These are phyloP conservation scores for Sonneratia alba DNA, from an alignment of 345 rosid species.

Conservation along the genomic window DNA sequence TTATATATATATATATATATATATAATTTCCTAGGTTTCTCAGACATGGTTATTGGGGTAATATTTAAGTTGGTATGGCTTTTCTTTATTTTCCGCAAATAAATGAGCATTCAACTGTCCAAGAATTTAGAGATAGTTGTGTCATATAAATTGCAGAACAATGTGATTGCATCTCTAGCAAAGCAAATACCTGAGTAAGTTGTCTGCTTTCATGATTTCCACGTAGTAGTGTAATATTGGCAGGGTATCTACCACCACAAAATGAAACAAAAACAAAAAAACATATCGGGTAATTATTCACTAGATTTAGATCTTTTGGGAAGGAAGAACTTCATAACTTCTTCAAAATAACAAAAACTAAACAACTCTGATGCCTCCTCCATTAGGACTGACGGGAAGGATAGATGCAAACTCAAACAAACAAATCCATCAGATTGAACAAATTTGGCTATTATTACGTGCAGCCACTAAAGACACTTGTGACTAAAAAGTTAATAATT, in stretches of 20 bases:
- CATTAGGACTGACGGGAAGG: neutral
- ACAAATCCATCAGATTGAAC: neutral
- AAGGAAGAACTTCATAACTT: neutral
- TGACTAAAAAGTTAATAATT: neutral
- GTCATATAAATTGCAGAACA: too few relatives aligned
- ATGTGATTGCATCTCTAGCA: too few relatives aligned
- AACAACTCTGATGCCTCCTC: neutral
- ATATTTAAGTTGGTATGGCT: too few relatives aligned
- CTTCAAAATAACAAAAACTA: neutral
- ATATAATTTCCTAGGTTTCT: too few relatives aligned
- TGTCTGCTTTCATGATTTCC: slow-evolving; percentile 99
- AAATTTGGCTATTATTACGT: neutral
- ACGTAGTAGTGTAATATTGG: slow-evolving; percentile 93
- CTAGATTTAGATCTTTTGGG: neutral
- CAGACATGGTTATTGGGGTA: too few relatives aligned
- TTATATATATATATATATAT: too few relatives aligned
- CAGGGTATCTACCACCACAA: slow-evolving; percentile 65
- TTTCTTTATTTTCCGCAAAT: too few relatives aligned
- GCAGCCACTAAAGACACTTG: neutral
- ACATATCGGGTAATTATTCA: neutral
- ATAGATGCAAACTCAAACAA: neutral
- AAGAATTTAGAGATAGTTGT: too few relatives aligned
- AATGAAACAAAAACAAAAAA: slow-evolving; percentile 1
- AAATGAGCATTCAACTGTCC: too few relatives aligned
- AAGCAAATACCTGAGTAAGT: slow-evolving; percentile 9